These are phyloP conservation scores for Narthecium ossifragum DNA, from an alignment of 106 monocot species.

Conservation along the genomic window DNA sequence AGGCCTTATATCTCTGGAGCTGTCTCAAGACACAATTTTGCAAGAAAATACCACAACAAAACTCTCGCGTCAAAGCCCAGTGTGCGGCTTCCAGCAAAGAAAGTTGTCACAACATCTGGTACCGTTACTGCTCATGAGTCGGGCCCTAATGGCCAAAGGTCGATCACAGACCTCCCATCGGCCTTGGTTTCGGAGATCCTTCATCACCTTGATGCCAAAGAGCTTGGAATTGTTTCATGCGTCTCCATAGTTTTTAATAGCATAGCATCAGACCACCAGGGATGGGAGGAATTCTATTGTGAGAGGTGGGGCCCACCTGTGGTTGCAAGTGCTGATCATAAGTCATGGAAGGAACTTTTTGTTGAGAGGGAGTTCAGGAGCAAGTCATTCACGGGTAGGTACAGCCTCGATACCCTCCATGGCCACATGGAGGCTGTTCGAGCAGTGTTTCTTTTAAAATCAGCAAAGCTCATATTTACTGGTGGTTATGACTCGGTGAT, in stretches of 20 bases:
- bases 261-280: slow-evolving; percentile 27
- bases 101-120: neutral
- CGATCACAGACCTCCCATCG: slow-evolving; percentile 33
- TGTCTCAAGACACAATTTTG: neutral
- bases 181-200: slow-evolving; percentile 43
- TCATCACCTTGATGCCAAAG: slow-evolving; percentile 27
- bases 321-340: neutral
- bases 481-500: slow-evolving; percentile 40
- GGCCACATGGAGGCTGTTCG: slow-evolving; percentile 40
- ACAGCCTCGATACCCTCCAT: slow-evolving; percentile 25
- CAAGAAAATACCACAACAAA: neutral
- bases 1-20: neutral
- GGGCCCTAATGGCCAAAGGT: slow-evolving; percentile 12
- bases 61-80: neutral
- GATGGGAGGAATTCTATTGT: slow-evolving; percentile 37
- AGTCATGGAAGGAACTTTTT: slow-evolving; percentile 40
- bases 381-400: slow-evolving; percentile 33
- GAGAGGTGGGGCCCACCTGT: slow-evolving; percentile 31
- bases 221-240: slow-evolving; percentile 40
- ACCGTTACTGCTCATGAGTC: slow-evolving; percentile 8
- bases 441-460: slow-evolving; percentile 23
- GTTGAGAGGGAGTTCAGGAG: slow-evolving; percentile 31
- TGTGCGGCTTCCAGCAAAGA: slow-evolving; percentile 6
- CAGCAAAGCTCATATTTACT: slow-evolving; percentile 36
- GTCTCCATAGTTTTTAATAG: slow-evolving; percentile 28